A percentile compares a stretch with the other conserved stretches of the same genome.
phyloP scores from a whole-genome alignment of 2,329 filamentous ascomycete species.

The Apiospora sp. region DNA sequence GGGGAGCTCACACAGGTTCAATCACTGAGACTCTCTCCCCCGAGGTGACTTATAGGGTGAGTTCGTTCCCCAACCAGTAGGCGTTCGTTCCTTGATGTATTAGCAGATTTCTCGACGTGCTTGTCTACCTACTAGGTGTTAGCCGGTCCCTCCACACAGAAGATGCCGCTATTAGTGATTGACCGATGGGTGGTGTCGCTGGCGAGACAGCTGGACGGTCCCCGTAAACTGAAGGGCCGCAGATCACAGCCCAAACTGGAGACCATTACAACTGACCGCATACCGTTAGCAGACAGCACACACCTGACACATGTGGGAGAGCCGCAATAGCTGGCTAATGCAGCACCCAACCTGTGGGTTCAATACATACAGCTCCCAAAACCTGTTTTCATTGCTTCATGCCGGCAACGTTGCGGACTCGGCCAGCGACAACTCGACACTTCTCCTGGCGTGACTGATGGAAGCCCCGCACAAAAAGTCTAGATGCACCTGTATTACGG shows the following conservation, averaged over 20 bases:
- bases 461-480: background rate
- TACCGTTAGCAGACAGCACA: slow-evolving; percentile 9
- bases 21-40: background rate
- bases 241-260: slow-evolving; percentile 9
- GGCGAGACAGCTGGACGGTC: slow-evolving; percentile 2
- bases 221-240: slow-evolving; percentile 7
- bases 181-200: background rate
- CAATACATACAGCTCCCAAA: slow-evolving; percentile 7
- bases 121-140: background rate
- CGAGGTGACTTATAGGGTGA: background rate
- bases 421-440: background rate
- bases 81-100: background rate
- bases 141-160: background rate
- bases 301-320: slow-evolving; percentile 15
- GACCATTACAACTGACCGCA: slow-evolving; percentile 2
- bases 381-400: slow-evolving; percentile 19
- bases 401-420: slow-evolving; percentile 5
- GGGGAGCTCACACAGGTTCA: background rate
- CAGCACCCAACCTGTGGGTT: slow-evolving; percentile 15
- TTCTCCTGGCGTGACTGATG: background rate
- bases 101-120: background rate
- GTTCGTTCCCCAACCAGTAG: background rate
- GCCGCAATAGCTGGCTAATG: slow-evolving; percentile 16
- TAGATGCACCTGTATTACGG: background rate
- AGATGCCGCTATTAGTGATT: background rate